Percentiles rank a stretch among this genome's conserved stretches.
phyloP scores from a whole-genome alignment of 140 eudicot species.

The Erigeron philadelphicus region DNA sequence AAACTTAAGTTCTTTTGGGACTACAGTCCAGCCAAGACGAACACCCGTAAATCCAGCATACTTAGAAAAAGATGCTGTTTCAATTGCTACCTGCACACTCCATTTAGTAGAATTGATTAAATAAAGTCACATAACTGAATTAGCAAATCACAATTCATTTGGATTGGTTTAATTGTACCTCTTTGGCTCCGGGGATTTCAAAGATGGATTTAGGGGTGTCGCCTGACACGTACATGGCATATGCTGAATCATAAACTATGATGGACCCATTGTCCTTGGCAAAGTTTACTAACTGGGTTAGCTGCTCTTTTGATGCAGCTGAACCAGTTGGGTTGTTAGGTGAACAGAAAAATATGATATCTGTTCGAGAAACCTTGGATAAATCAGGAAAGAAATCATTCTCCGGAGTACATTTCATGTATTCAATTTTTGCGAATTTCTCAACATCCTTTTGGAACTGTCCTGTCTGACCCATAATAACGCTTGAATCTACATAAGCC shows the following conservation, averaged over 20 bases:
- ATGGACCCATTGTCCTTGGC: slow-evolving; percentile 87
- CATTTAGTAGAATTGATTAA: background rate
- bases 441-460: slow-evolving; percentile 52
- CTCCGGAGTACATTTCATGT: slow-evolving; percentile 81
- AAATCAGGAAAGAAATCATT: slow-evolving; percentile 89
- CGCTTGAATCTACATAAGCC: slow-evolving; percentile 98
- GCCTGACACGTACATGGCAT: slow-evolving; percentile 73
- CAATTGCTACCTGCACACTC: slow-evolving; percentile 76
- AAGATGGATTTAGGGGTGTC: slow-evolving; percentile 76
- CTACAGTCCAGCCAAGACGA: slow-evolving; percentile 96
- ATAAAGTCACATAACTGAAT: background rate
- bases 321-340: slow-evolving; percentile 96
- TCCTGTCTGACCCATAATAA: slow-evolving; percentile 85
- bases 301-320: slow-evolving; percentile 82
- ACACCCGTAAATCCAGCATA: slow-evolving; percentile 96
- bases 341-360: slow-evolving; percentile 85
- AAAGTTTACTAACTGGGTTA: slow-evolving; percentile 58
- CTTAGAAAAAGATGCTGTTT: slow-evolving; percentile 86
- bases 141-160: too few species aligned
- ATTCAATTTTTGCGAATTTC: slow-evolving; percentile 62
- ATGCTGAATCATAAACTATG: slow-evolving; percentile 84
- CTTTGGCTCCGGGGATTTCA: slow-evolving; percentile 88
- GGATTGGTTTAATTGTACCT: slow-evolving; percentile 38
- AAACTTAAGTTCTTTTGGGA: slow-evolving; percentile 75
- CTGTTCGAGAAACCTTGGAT: slow-evolving; percentile 59